phyloP scores from a whole-genome alignment of 192 early-diverging fungal species.

The Entomortierella lignicola region DNA sequence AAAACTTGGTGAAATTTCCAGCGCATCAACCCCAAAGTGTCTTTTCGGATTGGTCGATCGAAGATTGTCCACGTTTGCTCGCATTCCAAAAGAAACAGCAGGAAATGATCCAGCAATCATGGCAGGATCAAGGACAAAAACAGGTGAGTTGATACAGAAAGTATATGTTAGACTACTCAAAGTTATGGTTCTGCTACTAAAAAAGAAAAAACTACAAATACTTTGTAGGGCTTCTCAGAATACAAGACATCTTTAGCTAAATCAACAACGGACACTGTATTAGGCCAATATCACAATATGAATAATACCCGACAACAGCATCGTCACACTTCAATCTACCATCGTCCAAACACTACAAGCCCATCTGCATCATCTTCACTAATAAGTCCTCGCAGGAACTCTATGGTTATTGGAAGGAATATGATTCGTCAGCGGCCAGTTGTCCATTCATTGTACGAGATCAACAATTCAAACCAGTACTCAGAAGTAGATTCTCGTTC shows the following conservation, averaged over 20 bases:
- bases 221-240: not conserved
- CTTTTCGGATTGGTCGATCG: conserved; percentile 36
- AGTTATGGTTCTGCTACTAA: not conserved
- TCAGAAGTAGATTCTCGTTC: not conserved
- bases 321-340: conserved; percentile 3
- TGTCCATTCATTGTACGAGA: not conserved
- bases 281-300: not conserved
- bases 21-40: conserved; percentile 23
- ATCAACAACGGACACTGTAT: conserved; percentile 16
- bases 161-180: not conserved
- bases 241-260: not conserved
- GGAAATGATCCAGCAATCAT: not conserved
- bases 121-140: not conserved
- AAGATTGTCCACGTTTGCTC: conserved; percentile 23
- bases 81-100: conserved; percentile 13
- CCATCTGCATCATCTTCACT: not conserved
- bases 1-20: not conserved
- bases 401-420: conserved; percentile 10
- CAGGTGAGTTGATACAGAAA: not conserved
- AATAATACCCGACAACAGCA: conserved; percentile 3
- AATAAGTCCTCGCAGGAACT: conserved; percentile 17
- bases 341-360: not conserved
- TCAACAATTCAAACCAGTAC: not conserved
- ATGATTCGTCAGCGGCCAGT: not conserved
- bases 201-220: not conserved